These are phyloP conservation scores for Wickerhamia fluorescens DNA, from an alignment of 805 yeast genomes.

Conservation along the genomic window DNA sequence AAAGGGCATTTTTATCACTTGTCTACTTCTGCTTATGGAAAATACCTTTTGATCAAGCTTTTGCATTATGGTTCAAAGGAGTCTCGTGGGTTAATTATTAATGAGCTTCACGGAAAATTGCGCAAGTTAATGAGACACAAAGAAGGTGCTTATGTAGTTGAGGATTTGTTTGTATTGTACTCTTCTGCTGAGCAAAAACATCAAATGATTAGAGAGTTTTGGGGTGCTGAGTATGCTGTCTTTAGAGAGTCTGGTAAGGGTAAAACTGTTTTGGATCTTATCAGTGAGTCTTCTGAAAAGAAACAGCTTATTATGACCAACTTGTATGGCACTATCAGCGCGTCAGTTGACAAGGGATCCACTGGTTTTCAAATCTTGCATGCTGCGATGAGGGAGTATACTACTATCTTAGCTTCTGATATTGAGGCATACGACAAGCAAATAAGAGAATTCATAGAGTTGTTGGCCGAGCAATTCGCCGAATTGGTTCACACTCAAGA, in stretches of 20 bases:
- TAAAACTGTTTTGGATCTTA: slow-evolving; percentile 57
- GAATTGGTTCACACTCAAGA: slow-evolving; percentile 94
- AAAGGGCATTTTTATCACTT: slow-evolving; percentile 72
- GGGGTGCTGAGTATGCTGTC: slow-evolving; percentile 93
- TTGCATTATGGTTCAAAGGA: slow-evolving; percentile 88
- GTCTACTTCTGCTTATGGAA: slow-evolving; percentile 92
- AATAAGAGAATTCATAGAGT: slow-evolving; percentile 73
- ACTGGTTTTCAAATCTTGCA: slow-evolving; percentile 94
- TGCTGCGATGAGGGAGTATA: slow-evolving; percentile 90
- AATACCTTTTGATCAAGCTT: slow-evolving; percentile 79
- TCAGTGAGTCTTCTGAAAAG: slow-evolving; percentile 67
- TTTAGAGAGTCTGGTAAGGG: slow-evolving; percentile 70
- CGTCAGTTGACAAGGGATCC: slow-evolving; percentile 92
- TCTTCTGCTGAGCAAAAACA: slow-evolving; percentile 77
- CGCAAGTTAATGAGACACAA: slow-evolving; percentile 92
- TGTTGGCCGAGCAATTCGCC: slow-evolving; percentile 81
- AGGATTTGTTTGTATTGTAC: slow-evolving; percentile 82
- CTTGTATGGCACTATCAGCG: slow-evolving; percentile 73
- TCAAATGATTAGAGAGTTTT: slow-evolving; percentile 91
- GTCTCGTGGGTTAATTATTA: slow-evolving; percentile 64
- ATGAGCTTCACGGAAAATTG: slow-evolving; percentile 85
- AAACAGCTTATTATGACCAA: slow-evolving; percentile 68
- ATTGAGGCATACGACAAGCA: slow-evolving; percentile 43
- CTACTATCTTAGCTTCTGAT: slow-evolving; percentile 57
- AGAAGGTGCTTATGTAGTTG: slow-evolving; percentile 97